Evolutionary conservation across 2,329 filamentous ascomycete genomes (phyloP).

Genomic region (Talaromyces atroroseus): DNA sequence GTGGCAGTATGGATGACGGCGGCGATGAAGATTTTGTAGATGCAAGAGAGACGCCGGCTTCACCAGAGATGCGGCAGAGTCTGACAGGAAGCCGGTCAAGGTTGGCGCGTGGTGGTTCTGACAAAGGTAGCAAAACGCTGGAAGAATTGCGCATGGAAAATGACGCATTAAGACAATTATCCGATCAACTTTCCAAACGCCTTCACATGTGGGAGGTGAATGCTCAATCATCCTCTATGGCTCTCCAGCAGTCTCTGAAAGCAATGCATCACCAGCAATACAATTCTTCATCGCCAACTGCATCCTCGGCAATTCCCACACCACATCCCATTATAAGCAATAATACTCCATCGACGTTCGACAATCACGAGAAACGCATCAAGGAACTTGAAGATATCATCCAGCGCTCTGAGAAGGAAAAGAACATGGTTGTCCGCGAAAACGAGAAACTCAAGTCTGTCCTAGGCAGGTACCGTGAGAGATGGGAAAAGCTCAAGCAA

Average conservation of each 20-base stretch:
- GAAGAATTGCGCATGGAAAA: conserved; percentile 91
- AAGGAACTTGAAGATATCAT: conserved; percentile 65
- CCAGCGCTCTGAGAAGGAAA: conserved; percentile 51
- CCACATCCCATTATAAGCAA: conserved; percentile 22
- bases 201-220: conserved; percentile 92
- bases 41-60: conserved; percentile 62
- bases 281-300: conserved; percentile 25
- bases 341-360: conserved; percentile 14
- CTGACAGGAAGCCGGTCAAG: conserved; percentile 37
- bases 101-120: conserved; percentile 14
- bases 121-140: conserved; percentile 55
- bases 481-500: conserved; percentile 65
- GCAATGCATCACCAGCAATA: conserved; percentile 39
- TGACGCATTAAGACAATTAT: conserved; percentile 71
- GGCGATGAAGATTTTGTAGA: conserved; percentile 86
- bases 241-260: conserved; percentile 73
- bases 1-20: conserved; percentile 54
- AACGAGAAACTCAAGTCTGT: conserved; percentile 55
- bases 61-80: conserved; percentile 43
- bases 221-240: conserved; percentile 79
- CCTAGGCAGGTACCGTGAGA: conserved; percentile 54
- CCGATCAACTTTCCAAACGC: conserved; percentile 79
- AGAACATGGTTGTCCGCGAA: conserved; percentile 57
- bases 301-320: conserved; percentile 22
- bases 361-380: conserved; percentile 46